phyloP scores from a whole-genome alignment of 805 yeast species.

The Candida sakaeoensis region DNA sequence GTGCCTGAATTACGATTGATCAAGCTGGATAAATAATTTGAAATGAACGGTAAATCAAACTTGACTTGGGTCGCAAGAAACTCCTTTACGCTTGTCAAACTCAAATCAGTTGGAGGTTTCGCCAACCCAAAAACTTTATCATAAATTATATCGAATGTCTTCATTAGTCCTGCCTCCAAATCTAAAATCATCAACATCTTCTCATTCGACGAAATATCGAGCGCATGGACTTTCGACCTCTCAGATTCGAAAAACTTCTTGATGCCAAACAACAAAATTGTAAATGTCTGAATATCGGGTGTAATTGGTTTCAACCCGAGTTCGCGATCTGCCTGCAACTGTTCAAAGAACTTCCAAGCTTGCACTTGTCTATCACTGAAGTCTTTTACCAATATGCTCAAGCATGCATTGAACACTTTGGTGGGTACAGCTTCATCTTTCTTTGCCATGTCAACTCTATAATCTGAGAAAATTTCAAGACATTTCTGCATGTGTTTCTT shows the following conservation, averaged over 20 bases:
- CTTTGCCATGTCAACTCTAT: constrained; percentile 7
- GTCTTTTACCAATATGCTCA: constrained; percentile 33
- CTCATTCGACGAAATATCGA: constrained; percentile 14
- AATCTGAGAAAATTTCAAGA: constrained; percentile 17
- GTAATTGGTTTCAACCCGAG: constrained; percentile 11
- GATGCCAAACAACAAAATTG: constrained; percentile 36
- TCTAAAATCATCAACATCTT: constrained; percentile 23
- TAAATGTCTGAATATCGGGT: constrained; percentile 36
- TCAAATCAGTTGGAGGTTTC: constrained; percentile 27
- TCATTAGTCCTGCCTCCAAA: constrained; percentile 24
- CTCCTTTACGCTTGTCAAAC: not conserved
- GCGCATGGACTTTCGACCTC: constrained; percentile 14
- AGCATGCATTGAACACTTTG: constrained; percentile 36
- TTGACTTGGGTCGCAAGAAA: constrained; percentile 19
- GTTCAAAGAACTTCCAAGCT: constrained; percentile 39
- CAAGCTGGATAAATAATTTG: constrained; percentile 21
- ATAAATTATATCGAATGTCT: constrained; percentile 25
- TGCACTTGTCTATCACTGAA: constrained; percentile 25
- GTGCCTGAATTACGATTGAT: constrained; percentile 20
- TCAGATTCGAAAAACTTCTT: constrained; percentile 16
- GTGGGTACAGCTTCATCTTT: constrained; percentile 8
- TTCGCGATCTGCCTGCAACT: constrained; percentile 17
- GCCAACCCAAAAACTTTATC: constrained; percentile 25
- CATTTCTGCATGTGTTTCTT: constrained; percentile 17
- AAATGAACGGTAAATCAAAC: constrained; percentile 30